These are phyloP conservation scores for Mycena latifolia DNA, from an alignment of 768 basidiomycete species.

Conservation along the genomic window DNA sequence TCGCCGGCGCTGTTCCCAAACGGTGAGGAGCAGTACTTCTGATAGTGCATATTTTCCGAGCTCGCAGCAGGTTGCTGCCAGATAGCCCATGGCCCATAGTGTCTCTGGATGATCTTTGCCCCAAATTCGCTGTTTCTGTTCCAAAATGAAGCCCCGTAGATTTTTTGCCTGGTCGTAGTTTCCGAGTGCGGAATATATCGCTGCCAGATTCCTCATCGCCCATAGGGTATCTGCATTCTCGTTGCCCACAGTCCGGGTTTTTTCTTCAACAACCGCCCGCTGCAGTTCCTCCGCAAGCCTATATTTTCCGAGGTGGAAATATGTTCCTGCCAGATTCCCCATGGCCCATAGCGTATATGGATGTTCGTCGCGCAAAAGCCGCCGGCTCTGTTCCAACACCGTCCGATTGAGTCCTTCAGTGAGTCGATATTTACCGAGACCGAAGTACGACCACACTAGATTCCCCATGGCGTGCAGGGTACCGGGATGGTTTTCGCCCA, in stretches of 20 bases:
- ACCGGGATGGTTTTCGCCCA: no score
- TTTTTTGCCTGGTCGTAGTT: no score
- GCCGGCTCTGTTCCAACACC: not conserved
- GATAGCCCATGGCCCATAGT: not conserved
- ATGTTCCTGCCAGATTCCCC: not conserved
- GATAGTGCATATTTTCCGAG: not conserved
- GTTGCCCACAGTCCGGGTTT: not conserved
- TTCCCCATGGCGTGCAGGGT: not conserved
- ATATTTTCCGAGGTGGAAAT: not conserved
- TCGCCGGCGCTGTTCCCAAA: no score
- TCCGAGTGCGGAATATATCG: no score
- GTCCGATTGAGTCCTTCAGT: not conserved
- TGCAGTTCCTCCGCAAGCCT: not conserved
- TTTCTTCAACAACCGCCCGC: not conserved
- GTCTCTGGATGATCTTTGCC: not conserved
- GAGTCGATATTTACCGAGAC: not conserved
- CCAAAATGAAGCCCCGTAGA: no score
- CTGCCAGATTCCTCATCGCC: conserved; percentile 3
- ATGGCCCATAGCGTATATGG: not conserved
- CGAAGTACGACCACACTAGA: not conserved
- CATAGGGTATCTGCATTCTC: not conserved
- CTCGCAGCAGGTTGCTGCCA: not conserved
- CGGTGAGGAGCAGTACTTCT: no score
- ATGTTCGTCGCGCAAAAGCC: not conserved
- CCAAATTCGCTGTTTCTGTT: no score